Evolutionary conservation across 345 rosid species (phyloP).

Genomic region (Boechera stricta): DNA sequence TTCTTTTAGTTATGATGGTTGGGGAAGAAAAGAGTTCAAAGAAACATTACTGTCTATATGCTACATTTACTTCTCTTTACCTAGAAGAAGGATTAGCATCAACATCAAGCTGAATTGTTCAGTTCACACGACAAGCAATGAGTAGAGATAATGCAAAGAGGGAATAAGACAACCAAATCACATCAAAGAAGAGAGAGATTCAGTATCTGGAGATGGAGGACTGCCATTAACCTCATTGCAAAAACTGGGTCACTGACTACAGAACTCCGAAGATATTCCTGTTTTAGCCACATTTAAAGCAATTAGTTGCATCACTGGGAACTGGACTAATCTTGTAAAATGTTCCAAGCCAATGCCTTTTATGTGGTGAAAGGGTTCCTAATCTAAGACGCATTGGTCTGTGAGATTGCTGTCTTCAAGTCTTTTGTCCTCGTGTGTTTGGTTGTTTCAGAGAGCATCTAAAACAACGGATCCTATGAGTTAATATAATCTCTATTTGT

Average conservation of each 20-base stretch:
- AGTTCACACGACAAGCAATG: not conserved
- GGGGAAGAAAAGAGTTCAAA: not conserved
- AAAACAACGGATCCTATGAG: constrained; percentile 4
- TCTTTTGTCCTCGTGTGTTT: constrained; percentile 13
- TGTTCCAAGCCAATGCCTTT: constrained; percentile 67
- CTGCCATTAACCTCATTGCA: constrained; percentile 16
- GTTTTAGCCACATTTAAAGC: constrained; percentile 23
- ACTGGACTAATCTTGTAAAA: constrained; percentile 43
- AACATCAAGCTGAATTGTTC: too few species aligned
- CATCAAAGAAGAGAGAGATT: not conserved
- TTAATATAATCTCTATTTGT: constrained; percentile 14
- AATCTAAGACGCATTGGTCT: constrained; percentile 55
- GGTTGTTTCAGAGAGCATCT: constrained; percentile 33
- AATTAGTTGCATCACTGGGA: constrained; percentile 15
- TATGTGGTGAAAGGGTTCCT: constrained; percentile 57
- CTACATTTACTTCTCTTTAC: constrained; percentile 8
- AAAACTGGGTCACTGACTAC: not conserved
- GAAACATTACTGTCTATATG: constrained; percentile 13
- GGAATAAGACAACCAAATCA: not conserved
- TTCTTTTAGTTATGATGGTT: constrained; percentile 33
- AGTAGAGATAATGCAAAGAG: not conserved
- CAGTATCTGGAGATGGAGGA: not conserved
- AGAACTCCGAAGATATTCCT: not conserved
- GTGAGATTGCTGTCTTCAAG: not conserved
- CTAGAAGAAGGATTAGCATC: constrained; percentile 12